Evolutionary conservation across 345 rosid species (phyloP).

Genomic region (Citrus hindsii): DNA sequence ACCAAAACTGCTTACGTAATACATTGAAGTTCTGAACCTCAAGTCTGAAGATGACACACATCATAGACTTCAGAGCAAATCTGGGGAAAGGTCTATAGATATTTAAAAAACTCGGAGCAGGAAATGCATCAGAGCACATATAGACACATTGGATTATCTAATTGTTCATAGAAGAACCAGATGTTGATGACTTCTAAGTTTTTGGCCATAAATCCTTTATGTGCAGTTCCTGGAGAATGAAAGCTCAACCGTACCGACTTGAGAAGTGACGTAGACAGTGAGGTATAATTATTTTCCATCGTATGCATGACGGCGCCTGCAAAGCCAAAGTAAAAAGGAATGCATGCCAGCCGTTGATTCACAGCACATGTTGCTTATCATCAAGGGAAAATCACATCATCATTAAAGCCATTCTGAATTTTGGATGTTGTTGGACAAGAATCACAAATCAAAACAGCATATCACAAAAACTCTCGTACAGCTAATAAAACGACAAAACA

Average conservation of each 20-base stretch:
- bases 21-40: neutral
- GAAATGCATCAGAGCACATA: neutral
- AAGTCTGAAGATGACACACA: neutral
- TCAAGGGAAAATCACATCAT: neutral
- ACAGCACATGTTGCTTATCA: neutral
- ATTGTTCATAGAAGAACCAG: neutral
- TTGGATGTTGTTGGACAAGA: neutral
- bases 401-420: neutral
- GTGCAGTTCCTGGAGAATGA: neutral
- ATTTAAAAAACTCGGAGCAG: neutral
- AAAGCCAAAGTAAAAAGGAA: neutral
- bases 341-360: neutral
- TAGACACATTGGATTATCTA: neutral
- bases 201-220: neutral
- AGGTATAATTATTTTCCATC: neutral
- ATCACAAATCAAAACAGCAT: neutral
- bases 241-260: neutral
- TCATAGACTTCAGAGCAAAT: neutral
- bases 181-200: neutral
- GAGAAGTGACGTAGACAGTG: neutral
- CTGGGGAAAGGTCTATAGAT: neutral
- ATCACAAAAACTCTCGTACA: neutral
- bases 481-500: neutral
- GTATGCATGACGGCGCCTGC: neutral
- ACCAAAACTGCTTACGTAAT: neutral